Base-by-base conservation (phyloP, 495 filamentous ascomycete species). In the Neurospora sp. region DNA sequence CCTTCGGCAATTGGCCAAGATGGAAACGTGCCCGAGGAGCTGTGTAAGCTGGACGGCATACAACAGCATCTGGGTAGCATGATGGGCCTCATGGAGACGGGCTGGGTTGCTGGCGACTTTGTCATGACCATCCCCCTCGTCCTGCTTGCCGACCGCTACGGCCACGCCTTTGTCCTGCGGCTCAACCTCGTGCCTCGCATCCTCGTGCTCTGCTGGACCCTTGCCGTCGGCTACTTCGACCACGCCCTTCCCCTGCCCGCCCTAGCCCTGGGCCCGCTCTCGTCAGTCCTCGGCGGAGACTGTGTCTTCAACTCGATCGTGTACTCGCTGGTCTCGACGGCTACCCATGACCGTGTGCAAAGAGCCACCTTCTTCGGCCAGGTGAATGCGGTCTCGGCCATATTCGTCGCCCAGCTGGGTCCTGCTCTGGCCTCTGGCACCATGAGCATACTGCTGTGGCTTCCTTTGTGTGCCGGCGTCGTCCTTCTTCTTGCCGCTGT, bases 241-340 rank as follows among this genome's bases (percentile, higher is more conserved):
- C 59, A 77, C 9, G 75, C 71, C 5, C 71, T 85, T 62, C 83
- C 84, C 6, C 73, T 82, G 11, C 76, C 76, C 42, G 80, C 82
- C 46, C 79, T 84, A 4, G 69, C 84, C 16, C 77, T 79, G 16
- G 80, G 79, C 1, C 79, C 84, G 12, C 69, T 77, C 20, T 78
- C 83, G 18, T 85, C 83, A 4, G 72, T 84, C 18, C 76, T 85
- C 9, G 84, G 84, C 16, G 84, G 82, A 18, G 83, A 85, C 73
- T 84, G 83, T 44, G 82, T 85, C 31, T 82, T 85, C 73, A 85
- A 85, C 72, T 84, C 83, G 27, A 82, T 85, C 62, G 74, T 83
- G 9, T 85, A 85, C 54, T 76, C 82, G 5, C 77, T 85, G 8
- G 83, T 83, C 8, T 81, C 84, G 42, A 75, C 79, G 6, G 72